phyloP scores from a whole-genome alignment of 2,329 filamentous ascomycete genomes.

The Cryoendolithus antarcticus region DNA sequence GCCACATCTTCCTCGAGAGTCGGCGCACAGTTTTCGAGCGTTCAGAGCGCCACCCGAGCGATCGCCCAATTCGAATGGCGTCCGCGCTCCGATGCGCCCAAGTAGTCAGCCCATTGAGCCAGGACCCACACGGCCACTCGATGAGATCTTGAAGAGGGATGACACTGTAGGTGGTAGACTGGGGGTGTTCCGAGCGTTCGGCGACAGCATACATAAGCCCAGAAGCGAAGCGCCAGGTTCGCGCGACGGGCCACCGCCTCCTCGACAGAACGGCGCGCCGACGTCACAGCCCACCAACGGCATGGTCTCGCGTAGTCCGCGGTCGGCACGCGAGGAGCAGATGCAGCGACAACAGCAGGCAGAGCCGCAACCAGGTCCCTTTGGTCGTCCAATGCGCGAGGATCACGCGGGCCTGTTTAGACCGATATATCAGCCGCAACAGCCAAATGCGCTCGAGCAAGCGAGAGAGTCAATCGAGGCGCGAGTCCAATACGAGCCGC shows the following conservation, averaged over 20 bases:
- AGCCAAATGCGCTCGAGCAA: conserved; percentile 13
- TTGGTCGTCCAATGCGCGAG: conserved; percentile 19
- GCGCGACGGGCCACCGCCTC: conserved; percentile 6
- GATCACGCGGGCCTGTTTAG: conserved; percentile 19
- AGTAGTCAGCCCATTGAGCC: conserved; percentile 24
- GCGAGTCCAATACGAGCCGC: conserved; percentile 14
- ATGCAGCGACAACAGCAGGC: conserved; percentile 11
- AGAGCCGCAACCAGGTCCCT: conserved; percentile 8
- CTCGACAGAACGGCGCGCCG: conserved; percentile 13
- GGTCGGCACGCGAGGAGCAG: conserved; percentile 3
- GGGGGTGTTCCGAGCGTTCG: conserved; percentile 5
- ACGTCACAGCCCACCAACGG: conserved; percentile 19
- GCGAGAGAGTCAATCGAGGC: conserved; percentile 20
- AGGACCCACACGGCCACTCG: conserved; percentile 4
- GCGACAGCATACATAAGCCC: conserved; percentile 3
- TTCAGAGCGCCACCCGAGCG: conserved; percentile 11
- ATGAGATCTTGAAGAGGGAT: conserved; percentile 3
- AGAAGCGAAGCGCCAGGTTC: conserved; percentile 11
- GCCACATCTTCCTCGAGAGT: conserved; percentile 18
- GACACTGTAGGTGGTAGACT: conserved; percentile 3
- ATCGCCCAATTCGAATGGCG: conserved; percentile 12
- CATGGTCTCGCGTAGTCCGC: conserved; percentile 14
- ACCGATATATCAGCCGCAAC: conserved; percentile 14
- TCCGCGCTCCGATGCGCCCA: conserved; percentile 16
- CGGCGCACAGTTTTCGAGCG: conserved; percentile 20